phyloP scores from a whole-genome alignment of 2,329 filamentous ascomycete genomes.

The Fusarium avenaceum region DNA sequence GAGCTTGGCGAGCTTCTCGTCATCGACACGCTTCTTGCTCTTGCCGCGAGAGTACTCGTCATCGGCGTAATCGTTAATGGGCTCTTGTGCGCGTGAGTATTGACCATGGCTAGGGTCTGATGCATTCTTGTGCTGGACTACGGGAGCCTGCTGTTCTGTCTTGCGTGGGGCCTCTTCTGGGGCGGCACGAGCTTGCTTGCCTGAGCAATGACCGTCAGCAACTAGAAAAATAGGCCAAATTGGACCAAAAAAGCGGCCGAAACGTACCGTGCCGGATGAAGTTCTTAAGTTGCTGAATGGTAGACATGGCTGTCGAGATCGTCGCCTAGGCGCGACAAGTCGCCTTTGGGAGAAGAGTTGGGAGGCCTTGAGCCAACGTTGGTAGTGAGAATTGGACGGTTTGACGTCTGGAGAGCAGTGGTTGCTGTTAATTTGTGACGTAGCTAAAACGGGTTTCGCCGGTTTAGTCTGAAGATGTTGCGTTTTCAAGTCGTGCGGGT shows the following conservation, averaged over 20 bases:
- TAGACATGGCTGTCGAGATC: slow-evolving; percentile 64
- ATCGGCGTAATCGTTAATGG: slow-evolving; percentile 71
- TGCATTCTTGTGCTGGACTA: slow-evolving; percentile 65
- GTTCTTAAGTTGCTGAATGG: slow-evolving; percentile 97
- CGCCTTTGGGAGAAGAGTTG: slow-evolving; percentile 26
- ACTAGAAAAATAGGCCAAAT: slow-evolving; percentile 10
- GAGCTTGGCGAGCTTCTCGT: slow-evolving; percentile 83
- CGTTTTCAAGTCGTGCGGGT: slow-evolving; percentile 35
- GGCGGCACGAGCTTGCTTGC: slow-evolving; percentile 86
- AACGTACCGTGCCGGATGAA: slow-evolving; percentile 89
- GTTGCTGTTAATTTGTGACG: slow-evolving; percentile 3
- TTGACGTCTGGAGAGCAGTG: slow-evolving; percentile 4
- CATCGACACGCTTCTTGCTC: slow-evolving; percentile 60
- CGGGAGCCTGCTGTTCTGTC: slow-evolving; percentile 65
- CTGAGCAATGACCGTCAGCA: slow-evolving; percentile 54
- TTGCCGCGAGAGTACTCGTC: slow-evolving; percentile 65
- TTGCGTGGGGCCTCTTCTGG: slow-evolving; percentile 65
- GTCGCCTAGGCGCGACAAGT: slow-evolving; percentile 48
- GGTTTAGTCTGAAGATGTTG: slow-evolving; percentile 20
- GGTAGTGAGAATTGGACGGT: slow-evolving; percentile 11
- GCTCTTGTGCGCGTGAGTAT: slow-evolving; percentile 60
- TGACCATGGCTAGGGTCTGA: slow-evolving; percentile 60
- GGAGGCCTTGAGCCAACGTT: slow-evolving; percentile 22
- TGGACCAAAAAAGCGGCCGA: background rate
- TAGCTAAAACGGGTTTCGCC: slow-evolving; percentile 20